Evolutionary conservation across 2,329 filamentous ascomycete species (phyloP), one percentile per base, ranked within the genome.

Genomic region (Pseudohalonectria lignicola): DNA sequence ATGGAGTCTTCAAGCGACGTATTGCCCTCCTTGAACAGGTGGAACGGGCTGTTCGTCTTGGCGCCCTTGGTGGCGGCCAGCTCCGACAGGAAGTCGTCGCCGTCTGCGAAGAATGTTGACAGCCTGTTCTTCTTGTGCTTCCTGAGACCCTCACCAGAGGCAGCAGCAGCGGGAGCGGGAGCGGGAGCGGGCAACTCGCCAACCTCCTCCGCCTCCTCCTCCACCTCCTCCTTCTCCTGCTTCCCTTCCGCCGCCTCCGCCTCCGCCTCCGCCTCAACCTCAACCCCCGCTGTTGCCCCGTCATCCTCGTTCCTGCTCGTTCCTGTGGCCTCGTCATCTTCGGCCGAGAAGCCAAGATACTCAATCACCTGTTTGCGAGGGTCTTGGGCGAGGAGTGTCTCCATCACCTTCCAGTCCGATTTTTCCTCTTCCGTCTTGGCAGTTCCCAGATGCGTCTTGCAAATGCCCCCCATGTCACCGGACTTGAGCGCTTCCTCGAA

Each of bases 351-450:
- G n/a, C 90, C 92, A 15, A 98, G 74, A 55, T 93, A 88, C 48
- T 93, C 82, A 17, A 92, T 74, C 41, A 98, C 80, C 55, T 85
- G 80, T 55, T 82, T 82, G 31, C 88, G 78, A n/a, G 87, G 83
- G 52, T 90, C 88, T 21, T 83, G 79, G 4, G 85, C 81, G 35
- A 90, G 82, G 43, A 98, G 62, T 2, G 87, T 92, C 58, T 92
- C 80, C 57, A 98, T 86, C 28, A 96, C 86, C 47, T 83, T 82
- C 92, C 92, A 98, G 59, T 96, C 90, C 4, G 85, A 83, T 66
- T 87, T 95, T 56, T 96, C 92, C 47, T 94, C 86, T 2, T 95
- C 88, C 0, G 78, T 85, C 52, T 77, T 79, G 15, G 88, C 82
- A 43, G 78, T 66, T 19, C 79, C 67, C 44, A 87, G 79, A 53